Conservation (phyloP, 1,284 basidiomycete species). For the Coriolopsis trogii region DNA sequence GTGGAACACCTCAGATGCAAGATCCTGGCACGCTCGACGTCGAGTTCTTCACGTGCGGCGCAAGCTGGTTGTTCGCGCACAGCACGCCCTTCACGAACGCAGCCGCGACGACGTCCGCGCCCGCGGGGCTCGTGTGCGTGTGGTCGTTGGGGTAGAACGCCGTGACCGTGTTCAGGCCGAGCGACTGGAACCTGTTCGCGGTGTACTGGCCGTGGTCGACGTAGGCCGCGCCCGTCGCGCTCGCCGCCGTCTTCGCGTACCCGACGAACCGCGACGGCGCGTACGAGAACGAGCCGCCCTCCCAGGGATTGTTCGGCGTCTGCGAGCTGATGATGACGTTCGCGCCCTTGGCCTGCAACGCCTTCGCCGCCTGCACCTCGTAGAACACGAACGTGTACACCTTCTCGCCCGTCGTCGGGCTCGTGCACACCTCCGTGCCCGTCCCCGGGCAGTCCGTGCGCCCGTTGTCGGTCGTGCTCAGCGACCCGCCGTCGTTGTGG, state of each 20-base stretch:
- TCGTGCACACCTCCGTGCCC: slow-evolving; percentile 8
- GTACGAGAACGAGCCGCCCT: slow-evolving; percentile 35
- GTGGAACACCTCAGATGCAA: too few species aligned
- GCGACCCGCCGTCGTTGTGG: slow-evolving; percentile 44
- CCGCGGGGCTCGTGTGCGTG: slow-evolving; percentile 47
- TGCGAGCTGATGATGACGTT: slow-evolving; percentile 50
- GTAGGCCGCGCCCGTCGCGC: slow-evolving; percentile 43
- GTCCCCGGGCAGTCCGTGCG: slow-evolving; percentile 24
- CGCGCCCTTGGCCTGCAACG: slow-evolving; percentile 49
- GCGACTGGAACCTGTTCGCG: slow-evolving; percentile 43
- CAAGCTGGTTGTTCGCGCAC: slow-evolving; percentile 13
- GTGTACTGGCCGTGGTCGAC: slow-evolving; percentile 51
- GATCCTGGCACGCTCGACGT: slow-evolving; percentile 9
- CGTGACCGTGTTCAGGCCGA: slow-evolving; percentile 45
- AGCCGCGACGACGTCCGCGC: slow-evolving; percentile 46
- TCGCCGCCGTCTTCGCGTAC: slow-evolving; percentile 46
- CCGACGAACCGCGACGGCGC: slow-evolving; percentile 46
- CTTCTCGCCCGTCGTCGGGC: slow-evolving; percentile 14
- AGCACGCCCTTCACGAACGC: slow-evolving; percentile 39
- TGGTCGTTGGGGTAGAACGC: slow-evolving; percentile 50
- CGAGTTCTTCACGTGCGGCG: slow-evolving; percentile 10
- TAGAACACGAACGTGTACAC: slow-evolving; percentile 28
- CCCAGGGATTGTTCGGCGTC: slow-evolving; percentile 51
- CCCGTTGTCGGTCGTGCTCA: slow-evolving; percentile 24
- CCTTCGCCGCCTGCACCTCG: slow-evolving; percentile 44